Conservation (phyloP, 257 asterid genomes). For the Nicotiana attenuata region DNA sequence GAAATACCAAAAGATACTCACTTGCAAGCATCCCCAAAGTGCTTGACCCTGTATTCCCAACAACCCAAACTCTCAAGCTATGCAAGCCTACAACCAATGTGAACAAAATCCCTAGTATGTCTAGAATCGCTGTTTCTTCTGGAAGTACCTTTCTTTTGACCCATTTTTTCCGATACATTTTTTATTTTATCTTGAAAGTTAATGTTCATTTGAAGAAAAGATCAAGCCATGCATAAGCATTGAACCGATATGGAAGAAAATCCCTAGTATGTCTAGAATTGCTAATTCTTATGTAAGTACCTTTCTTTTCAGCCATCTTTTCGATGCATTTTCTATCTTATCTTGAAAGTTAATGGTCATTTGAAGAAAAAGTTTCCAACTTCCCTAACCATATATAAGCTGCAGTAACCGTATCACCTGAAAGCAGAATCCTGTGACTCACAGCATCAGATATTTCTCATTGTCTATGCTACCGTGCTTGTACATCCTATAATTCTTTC, state of each 20-base stretch:
- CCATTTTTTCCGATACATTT: not conserved
- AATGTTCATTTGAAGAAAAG: not conserved
- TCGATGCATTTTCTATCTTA: not conserved
- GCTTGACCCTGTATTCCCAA: no score
- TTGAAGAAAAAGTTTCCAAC: not conserved
- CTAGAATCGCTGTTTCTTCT: not conserved
- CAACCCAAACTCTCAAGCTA: not conserved
- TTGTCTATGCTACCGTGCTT: not conserved
- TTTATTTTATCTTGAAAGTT: not conserved
- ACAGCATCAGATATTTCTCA: not conserved
- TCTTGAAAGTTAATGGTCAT: not conserved
- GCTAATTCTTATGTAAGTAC: not conserved
- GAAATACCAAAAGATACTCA: no score
- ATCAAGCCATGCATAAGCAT: not conserved
- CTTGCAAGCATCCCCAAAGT: no score
- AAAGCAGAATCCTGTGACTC: not conserved
- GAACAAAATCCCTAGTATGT: not conserved
- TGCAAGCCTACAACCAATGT: not conserved
- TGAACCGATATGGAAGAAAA: not conserved
- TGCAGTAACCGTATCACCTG: not conserved
- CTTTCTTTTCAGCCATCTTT: not conserved
- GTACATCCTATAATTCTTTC: not conserved
- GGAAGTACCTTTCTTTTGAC: not conserved
- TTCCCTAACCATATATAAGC: not conserved
- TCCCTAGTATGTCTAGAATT: not conserved